These are phyloP conservation scores for Hymenoscyphus fraxineus DNA, from an alignment of 2,329 filamentous ascomycete genomes.

Conservation along the genomic window DNA sequence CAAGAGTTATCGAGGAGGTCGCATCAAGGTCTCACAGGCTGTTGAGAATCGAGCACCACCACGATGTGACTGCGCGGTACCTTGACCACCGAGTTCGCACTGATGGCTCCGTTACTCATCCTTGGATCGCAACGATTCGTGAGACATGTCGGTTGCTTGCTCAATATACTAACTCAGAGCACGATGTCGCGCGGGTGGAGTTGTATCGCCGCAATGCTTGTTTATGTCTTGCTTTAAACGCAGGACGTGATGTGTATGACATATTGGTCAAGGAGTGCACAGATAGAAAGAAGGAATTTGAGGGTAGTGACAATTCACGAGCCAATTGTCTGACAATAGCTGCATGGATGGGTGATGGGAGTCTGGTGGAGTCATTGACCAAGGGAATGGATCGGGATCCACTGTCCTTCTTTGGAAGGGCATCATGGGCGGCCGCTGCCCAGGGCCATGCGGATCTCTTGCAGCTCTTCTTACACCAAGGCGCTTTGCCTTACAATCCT, in stretches of 20 bases:
- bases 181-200: background rate
- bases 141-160: background rate
- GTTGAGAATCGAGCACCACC: background rate
- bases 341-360: constrained; percentile 3
- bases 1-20: background rate
- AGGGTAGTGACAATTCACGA: background rate
- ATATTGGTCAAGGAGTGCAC: background rate
- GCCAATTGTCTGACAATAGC: background rate
- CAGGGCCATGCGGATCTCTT: background rate
- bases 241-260: background rate
- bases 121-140: background rate
- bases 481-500: background rate
- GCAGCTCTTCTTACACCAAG: background rate
- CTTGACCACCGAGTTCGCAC: constrained; percentile 4
- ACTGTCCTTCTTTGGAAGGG: constrained; percentile 1
- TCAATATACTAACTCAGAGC: background rate
- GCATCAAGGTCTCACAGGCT: background rate
- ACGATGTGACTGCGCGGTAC: constrained; percentile 3
- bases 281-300: background rate
- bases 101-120: constrained; percentile 1
- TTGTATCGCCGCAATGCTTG: background rate
- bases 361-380: background rate
- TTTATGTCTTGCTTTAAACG: background rate
- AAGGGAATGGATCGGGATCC: background rate
- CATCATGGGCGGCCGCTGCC: constrained; percentile 3